Evolutionary conservation across 495 filamentous ascomycete genomes (phyloP), one percentile per base, ranked within the genome.

Genomic region (Aspergillus diversus): DNA sequence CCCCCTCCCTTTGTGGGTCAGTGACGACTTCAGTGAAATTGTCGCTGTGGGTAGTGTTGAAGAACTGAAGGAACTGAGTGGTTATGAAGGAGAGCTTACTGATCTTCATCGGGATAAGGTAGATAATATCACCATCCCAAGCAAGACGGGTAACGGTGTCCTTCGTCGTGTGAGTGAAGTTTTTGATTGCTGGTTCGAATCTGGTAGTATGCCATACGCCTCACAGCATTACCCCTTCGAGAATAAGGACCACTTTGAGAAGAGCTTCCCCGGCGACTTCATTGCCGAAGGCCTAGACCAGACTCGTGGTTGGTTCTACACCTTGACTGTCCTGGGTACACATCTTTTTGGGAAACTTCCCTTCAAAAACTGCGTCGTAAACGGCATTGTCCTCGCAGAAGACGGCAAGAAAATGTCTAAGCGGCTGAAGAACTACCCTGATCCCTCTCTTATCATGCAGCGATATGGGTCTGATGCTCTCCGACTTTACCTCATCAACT

Each of bases 401-500:
- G 93, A 98, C 69, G 95, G 95, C 56, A 97, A 97, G 81, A 99
- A 99, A 81, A 99, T 99, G 95, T 97, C 93, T 1, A 99, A 99
- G 81, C 86, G 96, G 46, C 80, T 97, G 43, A 95, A 97, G 81
- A 99, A 99, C 75, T 99, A 97, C 72, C 96, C 96, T 8, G 96
- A 98, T 69, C 95, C 96, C 11, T 77, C 77, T 37, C 71, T 92
- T 17, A 84, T 99, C 66, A 97, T 99, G 83, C 75, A 89, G 51
- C 88, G 88, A 59, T 97, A 97, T 69, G 95, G 95, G 27, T 92
- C 94, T 6, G 95, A 99, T 78, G 95, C 95, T 34, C 85, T 99
- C 33, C 88, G 95, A 57, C 83, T 99, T 6, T 98, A 98, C 70
- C 83, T 99, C 64, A 98, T 98, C 80, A 97, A 97, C 75, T 97